Base-by-base conservation (phyloP, 495 filamentous ascomycete genomes). In the Amorphotheca resinae region DNA sequence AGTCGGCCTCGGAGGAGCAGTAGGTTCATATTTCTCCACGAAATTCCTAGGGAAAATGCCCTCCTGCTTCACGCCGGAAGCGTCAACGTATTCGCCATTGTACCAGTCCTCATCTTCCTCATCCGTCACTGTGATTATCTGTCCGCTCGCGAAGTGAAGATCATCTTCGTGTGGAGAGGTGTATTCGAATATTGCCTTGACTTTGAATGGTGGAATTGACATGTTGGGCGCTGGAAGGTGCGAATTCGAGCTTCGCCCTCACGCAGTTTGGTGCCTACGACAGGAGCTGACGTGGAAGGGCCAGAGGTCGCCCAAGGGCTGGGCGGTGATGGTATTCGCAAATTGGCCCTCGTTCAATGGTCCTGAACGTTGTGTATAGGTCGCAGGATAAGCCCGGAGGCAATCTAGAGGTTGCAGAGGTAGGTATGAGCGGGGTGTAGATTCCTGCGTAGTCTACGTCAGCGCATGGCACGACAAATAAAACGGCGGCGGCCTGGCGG, bases 31-130 rank as follows among this genome's bases (percentile, higher is more conserved):
- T 58, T 80, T 79, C 61, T 98, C 89, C 40, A 98, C 93, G 53
- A 98, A 98, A 64, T 96, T 98, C 56, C 77, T 81, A 11, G 91
- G 91, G 64, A 98, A 98, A 44, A 98, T 82, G 25, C 91, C 91
- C 57, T 94, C 82, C 50, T 77, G 72, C 54, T 81, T 87, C 38
- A 53, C 60, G 6, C 87, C 89, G 26, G 61, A 51, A 35, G 70
- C 74, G 59, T 93, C 84, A 43, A 77, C 68, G 56, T 94, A 96
- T 63, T 93, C 83, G 38, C 91, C 91, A 45, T 71, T 76, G 59
- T 95, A 98, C 91, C 91, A 98, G 52, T 96, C 91, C 34, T 69
- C 79, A 58, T 93, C 93, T 55, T 96, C 91, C 61, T 80, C 76
- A 18, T 81, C 87, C 16, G 84, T 94, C 36, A 98, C 91, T 31